These are phyloP conservation scores for Phialemonium atrogriseum DNA, from an alignment of 2,329 filamentous ascomycete species.

Conservation along the genomic window DNA sequence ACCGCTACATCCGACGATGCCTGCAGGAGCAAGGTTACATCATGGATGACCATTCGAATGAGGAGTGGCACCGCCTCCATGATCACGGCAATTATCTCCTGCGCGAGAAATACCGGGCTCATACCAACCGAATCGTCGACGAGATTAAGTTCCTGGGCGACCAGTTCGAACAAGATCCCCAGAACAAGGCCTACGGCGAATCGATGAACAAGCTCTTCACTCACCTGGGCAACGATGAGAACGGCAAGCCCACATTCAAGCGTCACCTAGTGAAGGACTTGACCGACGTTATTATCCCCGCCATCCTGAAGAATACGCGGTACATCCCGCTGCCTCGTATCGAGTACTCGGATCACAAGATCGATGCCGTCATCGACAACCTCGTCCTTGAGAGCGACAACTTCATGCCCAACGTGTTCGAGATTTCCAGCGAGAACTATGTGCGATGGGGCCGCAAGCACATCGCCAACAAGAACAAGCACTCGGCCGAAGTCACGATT, in stretches of 20 bases:
- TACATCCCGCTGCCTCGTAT: constrained; percentile 93
- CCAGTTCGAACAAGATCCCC: constrained; percentile 81
- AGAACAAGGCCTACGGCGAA: constrained; percentile 73
- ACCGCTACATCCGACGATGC: constrained; percentile 72
- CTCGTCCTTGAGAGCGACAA: constrained; percentile 94
- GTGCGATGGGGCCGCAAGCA: constrained; percentile 92
- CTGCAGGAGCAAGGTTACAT: constrained; percentile 88
- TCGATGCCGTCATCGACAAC: constrained; percentile 90
- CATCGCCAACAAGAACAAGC: constrained; percentile 70
- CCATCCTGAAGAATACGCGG: constrained; percentile 71
- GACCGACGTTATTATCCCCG: constrained; percentile 76
- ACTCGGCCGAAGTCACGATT: constrained; percentile 73
- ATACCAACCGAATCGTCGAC: constrained; percentile 80
- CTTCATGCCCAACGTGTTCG: constrained; percentile 84
- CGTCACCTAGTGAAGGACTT: constrained; percentile 85
- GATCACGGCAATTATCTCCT: constrained; percentile 81
- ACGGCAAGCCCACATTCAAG: constrained; percentile 85
- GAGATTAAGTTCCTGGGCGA: constrained; percentile 84
- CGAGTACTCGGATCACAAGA: constrained; percentile 75
- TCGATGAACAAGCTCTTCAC: constrained; percentile 78
- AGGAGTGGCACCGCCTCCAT: constrained; percentile 77
- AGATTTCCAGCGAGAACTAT: constrained; percentile 87
- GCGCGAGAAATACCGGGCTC: constrained; percentile 75
- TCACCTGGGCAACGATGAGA: constrained; percentile 76
- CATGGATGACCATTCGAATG: constrained; percentile 68